phyloP scores from a whole-genome alignment of 257 asterid species.

The Nicotiana attenuata region DNA sequence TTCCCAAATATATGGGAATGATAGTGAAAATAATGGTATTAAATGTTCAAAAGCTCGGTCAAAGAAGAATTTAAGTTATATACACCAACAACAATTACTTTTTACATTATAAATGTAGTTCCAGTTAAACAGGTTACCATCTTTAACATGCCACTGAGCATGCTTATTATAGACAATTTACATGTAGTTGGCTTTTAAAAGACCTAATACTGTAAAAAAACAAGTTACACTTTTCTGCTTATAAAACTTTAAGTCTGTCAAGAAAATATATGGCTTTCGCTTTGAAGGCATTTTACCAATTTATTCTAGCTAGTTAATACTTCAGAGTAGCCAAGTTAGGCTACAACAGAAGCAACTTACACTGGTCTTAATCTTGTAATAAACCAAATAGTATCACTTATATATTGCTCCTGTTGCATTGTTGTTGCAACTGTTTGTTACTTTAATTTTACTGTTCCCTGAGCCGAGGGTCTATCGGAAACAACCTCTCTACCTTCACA shows the following conservation, averaged over 20 bases:
- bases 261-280: background rate
- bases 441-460: too few species aligned
- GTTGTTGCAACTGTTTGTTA: too few species aligned
- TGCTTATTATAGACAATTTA: background rate
- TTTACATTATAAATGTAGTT: background rate
- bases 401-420: too few species aligned
- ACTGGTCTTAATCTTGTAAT: background rate
- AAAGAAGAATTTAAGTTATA: background rate
- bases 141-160: background rate
- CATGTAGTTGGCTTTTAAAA: background rate
- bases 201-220: background rate
- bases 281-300: background rate
- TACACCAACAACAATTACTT: background rate
- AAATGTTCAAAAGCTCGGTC: background rate
- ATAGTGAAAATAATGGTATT: background rate
- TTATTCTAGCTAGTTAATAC: background rate
- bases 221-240: background rate
- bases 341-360: background rate
- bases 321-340: background rate
- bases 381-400: background rate
- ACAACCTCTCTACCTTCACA: too few species aligned
- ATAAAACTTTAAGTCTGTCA: background rate
- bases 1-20: too few species aligned
- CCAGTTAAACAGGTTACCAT: background rate
- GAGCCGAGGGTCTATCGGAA: too few species aligned